Evolutionary conservation across 2,329 filamentous ascomycete species (phyloP).

Genomic region (Lachnellula suecica): DNA sequence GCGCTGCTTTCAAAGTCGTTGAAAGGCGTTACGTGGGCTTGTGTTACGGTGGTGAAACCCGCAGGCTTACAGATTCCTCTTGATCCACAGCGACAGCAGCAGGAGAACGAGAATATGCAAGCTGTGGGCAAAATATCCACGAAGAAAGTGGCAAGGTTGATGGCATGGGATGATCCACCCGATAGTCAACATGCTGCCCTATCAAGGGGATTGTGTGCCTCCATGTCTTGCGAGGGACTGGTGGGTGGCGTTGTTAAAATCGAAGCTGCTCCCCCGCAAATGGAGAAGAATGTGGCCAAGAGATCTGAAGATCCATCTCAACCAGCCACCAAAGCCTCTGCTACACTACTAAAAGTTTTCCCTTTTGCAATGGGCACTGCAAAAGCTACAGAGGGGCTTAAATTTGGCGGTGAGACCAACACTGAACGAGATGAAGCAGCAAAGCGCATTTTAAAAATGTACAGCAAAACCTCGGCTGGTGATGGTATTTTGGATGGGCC

Average conservation of each 20-base stretch:
- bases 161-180: slow-evolving; percentile 82
- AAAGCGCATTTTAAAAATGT: slow-evolving; percentile 70
- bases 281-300: slow-evolving; percentile 16
- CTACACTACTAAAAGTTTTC: slow-evolving; percentile 68
- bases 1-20: slow-evolving; percentile 70
- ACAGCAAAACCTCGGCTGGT: slow-evolving; percentile 53
- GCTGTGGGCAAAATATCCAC: slow-evolving; percentile 56
- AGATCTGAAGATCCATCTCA: slow-evolving; percentile 43
- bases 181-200: slow-evolving; percentile 78
- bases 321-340: slow-evolving; percentile 54
- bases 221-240: slow-evolving; percentile 69
- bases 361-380: slow-evolving; percentile 66
- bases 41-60: slow-evolving; percentile 84
- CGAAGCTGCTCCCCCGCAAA: slow-evolving; percentile 66
- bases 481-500: slow-evolving; percentile 77
- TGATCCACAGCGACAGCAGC: slow-evolving; percentile 66
- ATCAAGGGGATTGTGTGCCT: slow-evolving; percentile 72
- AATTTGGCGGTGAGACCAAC: slow-evolving; percentile 85
- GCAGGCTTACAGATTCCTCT: slow-evolving; percentile 70
- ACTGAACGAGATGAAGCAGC: slow-evolving; percentile 76
- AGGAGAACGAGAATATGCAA: slow-evolving; percentile 63
- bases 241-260: slow-evolving; percentile 87
- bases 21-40: slow-evolving; percentile 73
- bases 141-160: slow-evolving; percentile 74
- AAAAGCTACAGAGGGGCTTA: slow-evolving; percentile 65